Percentiles rank a stretch among this genome's conserved stretches.
Evolutionary conservation across 2,329 filamentous ascomycete species (phyloP).

Genomic region (Beauveria sp.): DNA sequence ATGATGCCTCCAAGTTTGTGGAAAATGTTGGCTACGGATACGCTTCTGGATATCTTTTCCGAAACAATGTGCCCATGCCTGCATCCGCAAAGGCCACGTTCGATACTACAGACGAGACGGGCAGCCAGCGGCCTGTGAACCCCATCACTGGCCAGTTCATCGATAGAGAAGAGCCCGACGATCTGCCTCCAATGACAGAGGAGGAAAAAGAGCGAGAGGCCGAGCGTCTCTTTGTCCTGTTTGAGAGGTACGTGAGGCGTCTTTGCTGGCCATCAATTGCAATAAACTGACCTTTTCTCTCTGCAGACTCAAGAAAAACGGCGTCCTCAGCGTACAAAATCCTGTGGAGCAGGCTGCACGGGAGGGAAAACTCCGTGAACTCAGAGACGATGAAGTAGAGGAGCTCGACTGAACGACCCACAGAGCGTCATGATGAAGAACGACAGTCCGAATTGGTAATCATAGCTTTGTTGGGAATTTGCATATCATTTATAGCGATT

Average conservation of each 20-base stretch:
- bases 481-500: not conserved
- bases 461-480: not conserved
- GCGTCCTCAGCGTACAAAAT: constrained; percentile 71
- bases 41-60: constrained; percentile 82
- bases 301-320: constrained; percentile 58
- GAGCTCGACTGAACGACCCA: constrained; percentile 27
- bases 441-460: too few species aligned
- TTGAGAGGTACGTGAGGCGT: constrained; percentile 58
- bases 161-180: constrained; percentile 54
- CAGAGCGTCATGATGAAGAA: not conserved
- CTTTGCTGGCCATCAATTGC: not conserved
- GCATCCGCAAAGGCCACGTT: constrained; percentile 49
- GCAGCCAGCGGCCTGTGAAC: constrained; percentile 50
- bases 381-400: constrained; percentile 47
- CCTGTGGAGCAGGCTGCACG: constrained; percentile 64
- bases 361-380: constrained; percentile 63
- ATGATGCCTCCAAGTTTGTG: constrained; percentile 72
- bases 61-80: constrained; percentile 73
- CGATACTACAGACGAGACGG: constrained; percentile 21
- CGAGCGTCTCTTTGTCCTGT: constrained; percentile 81
- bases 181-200: constrained; percentile 69
- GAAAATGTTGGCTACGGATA: constrained; percentile 92
- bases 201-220: constrained; percentile 92
- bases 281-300: not conserved
- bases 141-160: constrained; percentile 81